These are phyloP conservation scores for Venustampulla echinocandica DNA, from an alignment of 495 filamentous ascomycete species.

Conservation along the genomic window DNA sequence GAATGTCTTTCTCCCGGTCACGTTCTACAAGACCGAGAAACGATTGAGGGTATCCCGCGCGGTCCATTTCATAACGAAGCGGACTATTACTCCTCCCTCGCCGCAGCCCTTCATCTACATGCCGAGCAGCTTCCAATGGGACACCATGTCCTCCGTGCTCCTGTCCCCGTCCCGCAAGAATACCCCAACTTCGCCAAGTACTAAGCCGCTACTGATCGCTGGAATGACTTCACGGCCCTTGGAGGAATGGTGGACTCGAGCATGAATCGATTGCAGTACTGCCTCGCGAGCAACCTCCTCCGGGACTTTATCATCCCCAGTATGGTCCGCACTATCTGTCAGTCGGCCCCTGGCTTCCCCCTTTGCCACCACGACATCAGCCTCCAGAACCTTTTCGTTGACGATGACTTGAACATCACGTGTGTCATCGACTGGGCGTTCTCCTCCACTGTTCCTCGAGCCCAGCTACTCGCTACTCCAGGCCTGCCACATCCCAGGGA, in stretches of 20 bases:
- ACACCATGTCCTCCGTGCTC: conserved; percentile 15
- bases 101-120: conserved; percentile 6
- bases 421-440: conserved; percentile 32
- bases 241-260: conserved; percentile 24
- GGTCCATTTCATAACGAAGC: conserved; percentile 10
- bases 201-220: conserved; percentile 7
- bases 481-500: conserved; percentile 21
- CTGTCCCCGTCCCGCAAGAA: conserved; percentile 12
- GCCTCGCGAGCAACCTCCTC: conserved; percentile 25
- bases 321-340: conserved; percentile 1
- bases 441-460: conserved; percentile 18
- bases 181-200: conserved; percentile 8
- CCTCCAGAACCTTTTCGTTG: conserved; percentile 29
- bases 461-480: conserved; percentile 22
- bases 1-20: conserved; percentile 7
- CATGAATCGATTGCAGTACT: conserved; percentile 28
- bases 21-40: not conserved
- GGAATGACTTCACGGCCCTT: conserved; percentile 27
- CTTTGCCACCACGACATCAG: conserved; percentile 15
- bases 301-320: conserved; percentile 22
- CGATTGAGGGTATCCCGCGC: not conserved
- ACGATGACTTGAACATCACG: conserved; percentile 30
- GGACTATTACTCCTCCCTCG: conserved; percentile 13
- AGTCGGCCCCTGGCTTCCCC: conserved; percentile 14
- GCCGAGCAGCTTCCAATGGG: conserved; percentile 10